phyloP scores from a whole-genome alignment of 768 basidiomycete species.

The Crucibulum laeve region DNA sequence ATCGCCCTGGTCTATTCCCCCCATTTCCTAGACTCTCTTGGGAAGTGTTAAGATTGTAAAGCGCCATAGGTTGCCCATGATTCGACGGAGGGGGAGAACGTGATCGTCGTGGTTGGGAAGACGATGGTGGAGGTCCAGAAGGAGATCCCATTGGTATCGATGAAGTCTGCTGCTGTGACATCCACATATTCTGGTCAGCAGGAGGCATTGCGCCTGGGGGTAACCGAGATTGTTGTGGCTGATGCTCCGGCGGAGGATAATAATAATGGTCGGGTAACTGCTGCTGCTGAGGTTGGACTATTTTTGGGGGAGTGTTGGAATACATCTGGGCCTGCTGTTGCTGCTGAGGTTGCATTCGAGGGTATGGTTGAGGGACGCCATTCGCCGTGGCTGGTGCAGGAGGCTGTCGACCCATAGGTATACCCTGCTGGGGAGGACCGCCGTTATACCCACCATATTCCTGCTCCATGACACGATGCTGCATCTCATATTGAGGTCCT shows the following conservation, averaged over 20 bases:
- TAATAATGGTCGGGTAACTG: constrained; percentile 30
- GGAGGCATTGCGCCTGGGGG: constrained; percentile 65
- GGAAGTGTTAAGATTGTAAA: constrained; percentile 25
- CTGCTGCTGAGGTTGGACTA: constrained; percentile 22
- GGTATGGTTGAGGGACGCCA: constrained; percentile 21
- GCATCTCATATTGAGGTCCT: constrained; percentile 91
- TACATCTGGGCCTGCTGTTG: constrained; percentile 17
- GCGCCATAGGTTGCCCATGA: background rate
- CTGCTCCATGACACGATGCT: constrained; percentile 89
- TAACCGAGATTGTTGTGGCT: constrained; percentile 35
- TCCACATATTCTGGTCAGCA: constrained; percentile 32
- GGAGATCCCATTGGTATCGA: constrained; percentile 20
- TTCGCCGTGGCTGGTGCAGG: constrained; percentile 8
- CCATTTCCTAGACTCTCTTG: constrained; percentile 25
- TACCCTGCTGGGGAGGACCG: constrained; percentile 27
- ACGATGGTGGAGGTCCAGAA: constrained; percentile 52
- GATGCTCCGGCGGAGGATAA: constrained; percentile 29
- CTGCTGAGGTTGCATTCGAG: constrained; percentile 20
- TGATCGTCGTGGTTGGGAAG: constrained; percentile 13
- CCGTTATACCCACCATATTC: constrained; percentile 61
- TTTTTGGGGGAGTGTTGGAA: constrained; percentile 19
- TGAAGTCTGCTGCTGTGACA: constrained; percentile 24
- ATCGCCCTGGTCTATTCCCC: constrained; percentile 50
- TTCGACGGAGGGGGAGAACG: background rate
- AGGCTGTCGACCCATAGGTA: constrained; percentile 17